Evolutionary conservation across 2,329 filamentous ascomycete species (phyloP), one percentile per base, ranked within the genome.

Genomic region (Canariomyces notabilis): DNA sequence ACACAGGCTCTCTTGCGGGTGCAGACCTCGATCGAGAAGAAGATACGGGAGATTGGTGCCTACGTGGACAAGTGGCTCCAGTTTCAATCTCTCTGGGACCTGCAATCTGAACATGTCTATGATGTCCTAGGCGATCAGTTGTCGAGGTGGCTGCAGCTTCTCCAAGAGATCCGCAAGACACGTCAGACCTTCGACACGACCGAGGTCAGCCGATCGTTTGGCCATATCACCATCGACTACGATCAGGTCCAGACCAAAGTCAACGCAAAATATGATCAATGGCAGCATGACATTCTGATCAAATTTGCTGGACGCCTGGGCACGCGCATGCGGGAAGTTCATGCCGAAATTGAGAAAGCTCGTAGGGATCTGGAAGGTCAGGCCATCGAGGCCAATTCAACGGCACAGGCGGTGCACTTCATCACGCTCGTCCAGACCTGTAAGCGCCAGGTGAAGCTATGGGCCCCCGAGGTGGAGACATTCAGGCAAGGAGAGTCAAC

Each of bases 31-130:
- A 79, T 98, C 8, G 90, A 97, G 66, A 80, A 80, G 54, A 95
- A 93, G 67, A 71, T 98, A 4, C 74, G 77, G 14, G 82, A 86
- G 35, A 88, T 97, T 23, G 80, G 86, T 31, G 75, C 76, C 4
- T 98, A 98, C 57, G 89, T 98, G 8, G 89, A 96, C 63, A 94
- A 97, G 67, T 98, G 93, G 93, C 75, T 98, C 37, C 93, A 96
- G 59, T 98, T 97, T 68, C 93, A 98, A 67, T 97, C 91, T 6
- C 77, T 98, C 1, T 98, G 93, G 93, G 93, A 98, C 71, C 76
- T 98, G 47, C 91, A 95, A 64, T 89, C 91, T 2, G 91, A 96
- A 54, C 88, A 96, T 57, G 89, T 98, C 1, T 95, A 96, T 61
- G 89, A 95, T 51, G 80, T 87, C 42, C 77, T 98, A 6, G 90